Conservation (phyloP, 495 filamentous ascomycete species). For the Apodospora peruviana region DNA sequence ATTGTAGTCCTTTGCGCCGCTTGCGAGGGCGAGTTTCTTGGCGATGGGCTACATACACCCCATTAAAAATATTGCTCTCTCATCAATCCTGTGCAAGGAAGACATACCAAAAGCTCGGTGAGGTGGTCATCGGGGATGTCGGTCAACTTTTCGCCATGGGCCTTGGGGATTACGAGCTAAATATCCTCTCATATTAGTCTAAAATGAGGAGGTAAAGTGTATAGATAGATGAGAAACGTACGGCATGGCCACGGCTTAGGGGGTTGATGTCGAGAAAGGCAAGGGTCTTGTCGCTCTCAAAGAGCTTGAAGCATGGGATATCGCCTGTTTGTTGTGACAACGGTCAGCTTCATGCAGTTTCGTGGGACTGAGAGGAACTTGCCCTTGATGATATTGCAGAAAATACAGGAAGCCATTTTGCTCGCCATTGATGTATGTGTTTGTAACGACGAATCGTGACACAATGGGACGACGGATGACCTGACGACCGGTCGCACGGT, state of each 20-base stretch:
- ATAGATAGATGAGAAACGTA: conserved; percentile 22
- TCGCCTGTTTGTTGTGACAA: conserved; percentile 53
- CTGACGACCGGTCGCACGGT: too few species aligned
- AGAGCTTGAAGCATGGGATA: conserved; percentile 92
- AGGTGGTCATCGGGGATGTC: conserved; percentile 92
- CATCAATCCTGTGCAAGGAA: background rate
- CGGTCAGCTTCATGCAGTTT: conserved; percentile 1
- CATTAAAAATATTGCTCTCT: background rate
- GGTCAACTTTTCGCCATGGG: conserved; percentile 85
- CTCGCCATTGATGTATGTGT: conserved; percentile 19
- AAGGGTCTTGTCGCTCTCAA: conserved; percentile 85
- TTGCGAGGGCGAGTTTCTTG: conserved; percentile 78
- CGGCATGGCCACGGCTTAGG: conserved; percentile 75
- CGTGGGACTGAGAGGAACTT: conserved; percentile 14
- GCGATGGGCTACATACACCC: conserved; percentile 78
- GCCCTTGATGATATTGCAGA: conserved; percentile 98
- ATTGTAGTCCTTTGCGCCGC: conserved; percentile 78
- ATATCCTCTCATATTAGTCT: too few species aligned
- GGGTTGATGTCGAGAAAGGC: conserved; percentile 97
- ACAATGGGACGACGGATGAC: too few species aligned
- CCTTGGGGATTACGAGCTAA: conserved; percentile 94
- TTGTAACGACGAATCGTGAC: too few species aligned
- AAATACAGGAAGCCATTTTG: conserved; percentile 68
- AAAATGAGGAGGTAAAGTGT: background rate
- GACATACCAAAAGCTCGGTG: conserved; percentile 68